Evolutionary conservation across 169 alveolate genomes (phyloP), one percentile per base, ranked within the genome.

Genomic region (Plasmodium coatneyi): DNA sequence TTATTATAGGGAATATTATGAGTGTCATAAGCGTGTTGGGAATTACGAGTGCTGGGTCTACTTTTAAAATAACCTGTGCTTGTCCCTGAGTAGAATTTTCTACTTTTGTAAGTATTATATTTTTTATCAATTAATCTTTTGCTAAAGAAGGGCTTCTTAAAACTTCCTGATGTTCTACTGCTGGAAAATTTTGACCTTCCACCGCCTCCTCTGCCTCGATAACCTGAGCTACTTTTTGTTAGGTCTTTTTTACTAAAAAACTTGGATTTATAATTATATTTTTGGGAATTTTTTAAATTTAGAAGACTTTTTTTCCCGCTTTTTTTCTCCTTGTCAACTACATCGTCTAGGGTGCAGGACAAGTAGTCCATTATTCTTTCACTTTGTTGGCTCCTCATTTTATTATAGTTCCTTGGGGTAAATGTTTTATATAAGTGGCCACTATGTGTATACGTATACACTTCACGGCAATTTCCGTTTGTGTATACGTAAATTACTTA

Each of bases 321-420:
- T 87, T 30, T 87, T 60, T 87, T 87, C 82, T 87, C 93, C 19
- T 74, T 49, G 34, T 87, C 36, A 19, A 87, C 93, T 87, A 87
- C 93, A 79, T 87, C 93, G 36, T 87, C 93, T 28, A 87, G 72
- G 16, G 93, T 80, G 70, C 93, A 87, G 7, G 93, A 87, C 81
- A 87, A 56, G 54, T 87, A 87, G 81, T 87, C 93, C 87, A 87
- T 87, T 87, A 87, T 79, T 87, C 79, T 87, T 49, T 87, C 93
- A 78, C 79, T 87, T 79, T 87, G 71, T 60, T 32, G 89, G 78
- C 80, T 72, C 81, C 60, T 87, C 93, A 87, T 87, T 80, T 87
- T 87, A 25, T 83, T 52, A 66, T n/a, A 9, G 14, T 25, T 66
- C 19, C 41, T 25, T 66, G 76, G 36, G 36, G n/a, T 66, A 28